Percentiles rank a stretch among this genome's conserved stretches.
Evolutionary conservation across 257 asterid genomes (phyloP).

Genomic region (Lavandula angustifolia): DNA sequence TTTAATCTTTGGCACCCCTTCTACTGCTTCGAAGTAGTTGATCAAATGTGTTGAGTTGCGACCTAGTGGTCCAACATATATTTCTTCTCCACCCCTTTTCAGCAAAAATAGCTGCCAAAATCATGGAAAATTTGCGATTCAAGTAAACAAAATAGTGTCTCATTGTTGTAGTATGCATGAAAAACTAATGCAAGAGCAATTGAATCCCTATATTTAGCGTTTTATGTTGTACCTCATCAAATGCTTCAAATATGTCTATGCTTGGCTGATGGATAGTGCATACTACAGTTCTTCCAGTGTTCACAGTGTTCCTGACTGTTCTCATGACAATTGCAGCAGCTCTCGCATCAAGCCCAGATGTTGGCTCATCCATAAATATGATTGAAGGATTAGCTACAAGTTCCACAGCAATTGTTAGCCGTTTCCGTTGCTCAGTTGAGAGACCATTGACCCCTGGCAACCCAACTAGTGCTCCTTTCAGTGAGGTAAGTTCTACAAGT

Average conservation of each 20-base stretch:
- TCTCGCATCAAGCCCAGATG: slow-evolving; percentile 62
- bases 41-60: slow-evolving; percentile 50
- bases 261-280: slow-evolving; percentile 75
- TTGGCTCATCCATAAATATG: slow-evolving; percentile 67
- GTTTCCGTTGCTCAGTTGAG: too few relatives aligned
- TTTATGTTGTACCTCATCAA: slow-evolving; percentile 47
- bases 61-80: slow-evolving; percentile 56
- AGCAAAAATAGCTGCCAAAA: slow-evolving; percentile 54
- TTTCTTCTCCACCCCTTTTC: slow-evolving; percentile 65
- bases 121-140: slow-evolving; percentile 20
- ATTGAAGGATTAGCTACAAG: slow-evolving; percentile 64
- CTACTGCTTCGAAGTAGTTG: slow-evolving; percentile 49
- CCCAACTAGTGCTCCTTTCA: too few relatives aligned
- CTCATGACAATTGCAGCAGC: slow-evolving; percentile 73
- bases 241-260: slow-evolving; percentile 68
- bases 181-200: not conserved
- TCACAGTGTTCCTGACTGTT: slow-evolving; percentile 56
- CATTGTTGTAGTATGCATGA: not conserved
- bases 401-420: slow-evolving; percentile 21
- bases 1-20: slow-evolving; percentile 48
- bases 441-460: too few relatives aligned
- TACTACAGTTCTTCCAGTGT: slow-evolving; percentile 65
- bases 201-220: not conserved
- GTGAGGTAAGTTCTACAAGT: too few relatives aligned
- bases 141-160: not conserved